These are phyloP conservation scores for Pichia sp. DNA, from an alignment of 1,139 yeast species.

Conservation along the genomic window DNA sequence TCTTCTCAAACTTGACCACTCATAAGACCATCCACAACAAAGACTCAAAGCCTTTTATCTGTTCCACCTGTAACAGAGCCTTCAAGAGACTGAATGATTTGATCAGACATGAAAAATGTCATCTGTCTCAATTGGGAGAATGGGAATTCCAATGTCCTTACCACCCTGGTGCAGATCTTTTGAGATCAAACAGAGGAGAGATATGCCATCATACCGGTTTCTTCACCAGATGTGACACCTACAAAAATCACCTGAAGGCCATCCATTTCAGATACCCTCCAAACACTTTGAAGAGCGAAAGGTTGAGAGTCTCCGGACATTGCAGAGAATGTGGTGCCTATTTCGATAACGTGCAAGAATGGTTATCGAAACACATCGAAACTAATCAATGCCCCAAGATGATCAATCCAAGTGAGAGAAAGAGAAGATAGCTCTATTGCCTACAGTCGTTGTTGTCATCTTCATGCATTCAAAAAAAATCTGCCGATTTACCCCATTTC, in stretches of 20 bases:
- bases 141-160: conserved; percentile 50
- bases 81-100: conserved; percentile 87
- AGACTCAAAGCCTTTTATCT: conserved; percentile 70
- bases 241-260: conserved; percentile 84
- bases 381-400: conserved; percentile 43
- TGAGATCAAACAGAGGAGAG: conserved; percentile 14
- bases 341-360: conserved; percentile 69
- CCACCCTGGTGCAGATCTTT: conserved; percentile 13
- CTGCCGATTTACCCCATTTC: neutral
- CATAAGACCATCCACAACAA: conserved; percentile 82
- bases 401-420: conserved; percentile 14
- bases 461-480: neutral
- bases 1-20: conserved; percentile 77
- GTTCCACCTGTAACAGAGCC: conserved; percentile 75
- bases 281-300: conserved; percentile 77
- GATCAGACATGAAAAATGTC: conserved; percentile 78
- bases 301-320: conserved; percentile 62
- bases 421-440: conserved; percentile 3
- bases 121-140: conserved; percentile 66
- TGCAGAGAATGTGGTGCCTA: conserved; percentile 71
- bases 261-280: conserved; percentile 85
- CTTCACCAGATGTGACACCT: conserved; percentile 86
- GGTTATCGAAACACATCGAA: conserved; percentile 75
- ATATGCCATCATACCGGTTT: conserved; percentile 77
- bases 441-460: neutral